Percentiles rank a stretch among this genome's conserved stretches.
phyloP scores from a whole-genome alignment of 1,139 yeast genomes.

The Yamadazyma atmosphaerica region DNA sequence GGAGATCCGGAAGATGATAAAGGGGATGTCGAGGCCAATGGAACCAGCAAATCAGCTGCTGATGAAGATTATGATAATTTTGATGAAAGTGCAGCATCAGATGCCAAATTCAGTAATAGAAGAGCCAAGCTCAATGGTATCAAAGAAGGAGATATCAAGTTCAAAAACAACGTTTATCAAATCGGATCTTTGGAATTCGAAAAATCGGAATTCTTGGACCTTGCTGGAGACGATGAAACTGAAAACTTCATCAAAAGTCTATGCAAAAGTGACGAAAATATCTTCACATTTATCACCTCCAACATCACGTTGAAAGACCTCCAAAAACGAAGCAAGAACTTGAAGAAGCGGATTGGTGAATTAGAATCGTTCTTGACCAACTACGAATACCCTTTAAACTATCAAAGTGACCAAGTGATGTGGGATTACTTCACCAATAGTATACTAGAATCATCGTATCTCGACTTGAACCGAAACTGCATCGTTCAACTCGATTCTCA shows the following conservation, averaged over 20 bases:
- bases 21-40: slow-evolving; percentile 6
- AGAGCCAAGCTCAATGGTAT: slow-evolving; percentile 8
- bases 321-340: slow-evolving; percentile 44
- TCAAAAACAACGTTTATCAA: slow-evolving; percentile 39
- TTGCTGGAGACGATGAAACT: slow-evolving; percentile 48
- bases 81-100: slow-evolving; percentile 2
- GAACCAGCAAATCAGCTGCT: background rate
- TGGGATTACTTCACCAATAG: slow-evolving; percentile 40
- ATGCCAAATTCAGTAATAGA: slow-evolving; percentile 4
- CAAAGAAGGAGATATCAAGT: slow-evolving; percentile 15
- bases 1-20: slow-evolving; percentile 8
- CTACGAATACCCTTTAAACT: slow-evolving; percentile 43
- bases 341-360: slow-evolving; percentile 36
- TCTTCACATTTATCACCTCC: slow-evolving; percentile 46
- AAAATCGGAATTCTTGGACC: slow-evolving; percentile 46
- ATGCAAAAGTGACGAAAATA: slow-evolving; percentile 44
- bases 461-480: slow-evolving; percentile 35
- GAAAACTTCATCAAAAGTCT: slow-evolving; percentile 54
- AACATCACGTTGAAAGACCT: slow-evolving; percentile 49
- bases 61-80: slow-evolving; percentile 6
- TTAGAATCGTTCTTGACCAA: slow-evolving; percentile 35
- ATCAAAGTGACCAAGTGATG: slow-evolving; percentile 23
- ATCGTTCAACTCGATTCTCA: slow-evolving; percentile 28
- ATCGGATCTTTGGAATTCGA: slow-evolving; percentile 59
- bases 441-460: slow-evolving; percentile 27